Evolutionary conservation across 345 rosid genomes (phyloP).

Genomic region (Pistacia vera): DNA sequence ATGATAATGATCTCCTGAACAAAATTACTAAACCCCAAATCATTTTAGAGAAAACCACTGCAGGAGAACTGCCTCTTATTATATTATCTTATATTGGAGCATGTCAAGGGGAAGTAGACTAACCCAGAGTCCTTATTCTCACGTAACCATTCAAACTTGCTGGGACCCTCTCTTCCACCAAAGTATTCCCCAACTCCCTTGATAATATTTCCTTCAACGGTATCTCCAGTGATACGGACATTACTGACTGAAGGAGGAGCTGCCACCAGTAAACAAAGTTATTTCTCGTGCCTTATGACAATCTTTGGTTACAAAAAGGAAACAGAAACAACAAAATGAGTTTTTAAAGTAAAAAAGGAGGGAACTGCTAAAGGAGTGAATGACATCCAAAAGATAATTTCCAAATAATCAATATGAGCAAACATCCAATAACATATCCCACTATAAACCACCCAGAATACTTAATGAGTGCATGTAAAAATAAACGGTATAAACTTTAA

Average conservation of each 20-base stretch:
- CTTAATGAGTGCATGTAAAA: not conserved
- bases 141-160: slow-evolving; percentile 92
- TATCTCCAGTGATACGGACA: slow-evolving; percentile 77
- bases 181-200: slow-evolving; percentile 91
- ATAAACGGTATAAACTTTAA: not conserved
- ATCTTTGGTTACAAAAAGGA: not conserved
- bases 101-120: slow-evolving; percentile 27
- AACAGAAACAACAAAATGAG: not conserved
- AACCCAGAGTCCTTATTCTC: slow-evolving; percentile 81
- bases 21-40: slow-evolving; percentile 9
- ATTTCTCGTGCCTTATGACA: not conserved
- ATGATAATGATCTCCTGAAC: not conserved
- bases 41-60: not conserved
- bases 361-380: not conserved
- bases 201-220: slow-evolving; percentile 72
- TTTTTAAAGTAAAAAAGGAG: not conserved
- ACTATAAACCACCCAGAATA: not conserved
- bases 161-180: slow-evolving; percentile 98
- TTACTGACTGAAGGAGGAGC: slow-evolving; percentile 89
- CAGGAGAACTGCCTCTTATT: slow-evolving; percentile 10
- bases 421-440: not conserved
- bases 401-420: not conserved
- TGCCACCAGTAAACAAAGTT: slow-evolving; percentile 40
- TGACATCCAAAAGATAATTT: not conserved
- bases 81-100: not conserved